Evolutionary conservation across 352 stramenopile genomes (phyloP).

Genomic region (Pythium grandisporangium): DNA sequence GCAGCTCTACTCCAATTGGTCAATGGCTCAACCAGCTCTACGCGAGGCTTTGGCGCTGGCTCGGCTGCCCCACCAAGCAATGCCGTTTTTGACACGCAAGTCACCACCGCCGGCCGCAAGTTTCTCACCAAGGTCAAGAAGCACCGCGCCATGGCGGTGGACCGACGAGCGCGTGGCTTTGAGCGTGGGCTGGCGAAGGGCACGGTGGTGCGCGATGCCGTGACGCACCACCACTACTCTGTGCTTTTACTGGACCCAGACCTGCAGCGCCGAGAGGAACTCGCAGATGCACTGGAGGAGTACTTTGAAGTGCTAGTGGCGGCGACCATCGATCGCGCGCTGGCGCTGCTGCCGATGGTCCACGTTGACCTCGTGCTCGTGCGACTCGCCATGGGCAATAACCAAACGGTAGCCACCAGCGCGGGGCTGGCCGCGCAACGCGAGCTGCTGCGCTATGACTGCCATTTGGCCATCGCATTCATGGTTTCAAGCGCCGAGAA

Average conservation of each 20-base stretch:
- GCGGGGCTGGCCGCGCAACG: slow-evolving; percentile 35
- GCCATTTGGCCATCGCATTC: slow-evolving; percentile 38
- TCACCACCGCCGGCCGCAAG: slow-evolving; percentile 50
- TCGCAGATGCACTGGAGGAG: slow-evolving; percentile 51
- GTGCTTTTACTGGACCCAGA: slow-evolving; percentile 59
- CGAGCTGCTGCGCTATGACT: slow-evolving; percentile 52
- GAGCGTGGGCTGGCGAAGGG: slow-evolving; percentile 32
- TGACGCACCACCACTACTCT: slow-evolving; percentile 50
- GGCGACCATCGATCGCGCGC: slow-evolving; percentile 46
- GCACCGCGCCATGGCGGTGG: slow-evolving; percentile 64
- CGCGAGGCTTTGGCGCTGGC: no score
- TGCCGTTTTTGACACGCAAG: slow-evolving; percentile 75
- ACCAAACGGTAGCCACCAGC: slow-evolving; percentile 41
- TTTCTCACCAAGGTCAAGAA: slow-evolving; percentile 72
- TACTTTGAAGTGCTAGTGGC: slow-evolving; percentile 64
- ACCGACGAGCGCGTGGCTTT: slow-evolving; percentile 56
- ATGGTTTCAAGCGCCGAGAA: slow-evolving; percentile 15
- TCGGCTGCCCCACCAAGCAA: slow-evolving; percentile 27
- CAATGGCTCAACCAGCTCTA: no score
- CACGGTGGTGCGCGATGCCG: slow-evolving; percentile 37
- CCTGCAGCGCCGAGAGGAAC: slow-evolving; percentile 47
- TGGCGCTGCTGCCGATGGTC: slow-evolving; percentile 53
- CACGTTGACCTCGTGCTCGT: slow-evolving; percentile 53
- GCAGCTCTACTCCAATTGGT: no score
- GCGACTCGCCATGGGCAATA: slow-evolving; percentile 36